A percentile compares a stretch with the other conserved stretches of the same genome.
These are phyloP conservation scores for Globisporangium sylvaticum DNA, from an alignment of 352 stramenopile species.

Conservation along the genomic window DNA sequence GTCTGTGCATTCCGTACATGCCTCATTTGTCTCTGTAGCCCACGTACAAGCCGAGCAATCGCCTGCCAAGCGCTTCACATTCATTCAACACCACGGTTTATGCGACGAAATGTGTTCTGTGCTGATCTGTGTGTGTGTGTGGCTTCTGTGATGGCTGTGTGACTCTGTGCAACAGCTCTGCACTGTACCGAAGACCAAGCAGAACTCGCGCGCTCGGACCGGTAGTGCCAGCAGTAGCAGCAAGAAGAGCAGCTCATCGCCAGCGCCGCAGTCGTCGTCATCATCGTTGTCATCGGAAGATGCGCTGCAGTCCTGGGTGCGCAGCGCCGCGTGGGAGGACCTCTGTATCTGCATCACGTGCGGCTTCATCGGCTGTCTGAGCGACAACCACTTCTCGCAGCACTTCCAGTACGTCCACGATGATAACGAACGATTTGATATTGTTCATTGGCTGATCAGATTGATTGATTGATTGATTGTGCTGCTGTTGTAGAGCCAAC, in stretches of 20 bases:
- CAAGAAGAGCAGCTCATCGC: slow-evolving; percentile 7
- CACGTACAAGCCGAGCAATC: neutral
- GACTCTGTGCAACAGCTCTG: slow-evolving; percentile 18
- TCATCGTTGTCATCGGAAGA: neutral
- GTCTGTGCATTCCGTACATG: neutral
- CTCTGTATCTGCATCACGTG: slow-evolving; percentile 58
- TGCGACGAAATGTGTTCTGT: neutral
- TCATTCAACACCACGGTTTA: neutral
- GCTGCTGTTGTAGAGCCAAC: slow-evolving; percentile 21
- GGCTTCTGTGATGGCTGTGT: neutral
- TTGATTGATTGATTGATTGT: neutral
- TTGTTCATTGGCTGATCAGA: neutral
- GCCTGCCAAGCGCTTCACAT: no score
- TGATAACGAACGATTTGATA: neutral
- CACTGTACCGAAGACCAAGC: slow-evolving; percentile 9
- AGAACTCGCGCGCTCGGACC: slow-evolving; percentile 17
- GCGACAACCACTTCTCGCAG: slow-evolving; percentile 42
- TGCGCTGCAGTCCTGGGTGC: slow-evolving; percentile 30
- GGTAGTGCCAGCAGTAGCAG: slow-evolving; percentile 6
- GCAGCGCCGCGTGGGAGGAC: slow-evolving; percentile 28
- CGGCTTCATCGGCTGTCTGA: slow-evolving; percentile 55
- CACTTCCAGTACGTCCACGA: slow-evolving; percentile 36
- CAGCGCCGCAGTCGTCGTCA: neutral
- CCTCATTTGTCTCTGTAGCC: neutral
- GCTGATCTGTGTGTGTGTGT: neutral